Conservation (phyloP, 805 yeast species). For the Candida pini region DNA sequence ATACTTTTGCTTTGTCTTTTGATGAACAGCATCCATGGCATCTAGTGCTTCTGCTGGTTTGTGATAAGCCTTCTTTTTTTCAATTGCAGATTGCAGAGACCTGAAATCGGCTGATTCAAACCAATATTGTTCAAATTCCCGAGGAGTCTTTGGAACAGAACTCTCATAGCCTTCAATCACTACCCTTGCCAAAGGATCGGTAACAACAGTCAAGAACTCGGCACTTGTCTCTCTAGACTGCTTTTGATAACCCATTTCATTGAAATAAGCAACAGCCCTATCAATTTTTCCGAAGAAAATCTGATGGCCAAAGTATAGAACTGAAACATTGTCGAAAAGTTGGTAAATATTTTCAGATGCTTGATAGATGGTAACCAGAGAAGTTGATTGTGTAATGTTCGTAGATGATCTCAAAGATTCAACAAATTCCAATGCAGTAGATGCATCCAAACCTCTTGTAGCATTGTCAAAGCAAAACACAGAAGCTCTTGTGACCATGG, state of each 20-base stretch:
- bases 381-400: slow-evolving; percentile 49
- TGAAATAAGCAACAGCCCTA: slow-evolving; percentile 49
- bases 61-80: too few species aligned
- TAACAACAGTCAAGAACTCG: slow-evolving; percentile 61
- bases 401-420: slow-evolving; percentile 59
- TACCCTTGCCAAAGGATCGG: slow-evolving; percentile 57
- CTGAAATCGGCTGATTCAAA: slow-evolving; percentile 51
- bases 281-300: slow-evolving; percentile 53
- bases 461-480: slow-evolving; percentile 65
- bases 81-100: too few species aligned
- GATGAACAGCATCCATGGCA: too few species aligned
- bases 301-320: slow-evolving; percentile 57
- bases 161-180: slow-evolving; percentile 46
- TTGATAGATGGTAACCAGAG: slow-evolving; percentile 62
- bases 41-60: too few species aligned
- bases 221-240: slow-evolving; percentile 67
- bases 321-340: slow-evolving; percentile 54
- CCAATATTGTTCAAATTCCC: slow-evolving; percentile 58
- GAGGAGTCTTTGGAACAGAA: slow-evolving; percentile 49
- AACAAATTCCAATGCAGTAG: slow-evolving; percentile 62
- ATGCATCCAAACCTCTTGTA: slow-evolving; percentile 67
- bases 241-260: slow-evolving; percentile 60
- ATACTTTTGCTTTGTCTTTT: too few species aligned
- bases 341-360: slow-evolving; percentile 62
- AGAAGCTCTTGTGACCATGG: slow-evolving; percentile 46